These are phyloP conservation scores for Verticillium zaregamsianum DNA, from an alignment of 2,329 filamentous ascomycete genomes.

Conservation along the genomic window DNA sequence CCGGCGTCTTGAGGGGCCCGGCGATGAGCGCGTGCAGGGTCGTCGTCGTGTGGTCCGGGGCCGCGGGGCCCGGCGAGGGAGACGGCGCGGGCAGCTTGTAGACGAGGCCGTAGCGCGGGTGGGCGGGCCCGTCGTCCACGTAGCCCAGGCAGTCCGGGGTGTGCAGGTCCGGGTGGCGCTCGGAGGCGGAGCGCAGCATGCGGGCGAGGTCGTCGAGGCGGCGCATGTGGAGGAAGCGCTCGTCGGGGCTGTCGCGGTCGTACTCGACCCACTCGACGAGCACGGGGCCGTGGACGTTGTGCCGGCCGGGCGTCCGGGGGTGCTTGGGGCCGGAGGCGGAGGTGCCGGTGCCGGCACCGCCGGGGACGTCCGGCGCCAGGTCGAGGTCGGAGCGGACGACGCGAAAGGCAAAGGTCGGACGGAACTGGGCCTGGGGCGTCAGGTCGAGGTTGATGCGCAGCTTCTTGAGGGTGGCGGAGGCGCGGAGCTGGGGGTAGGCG, in stretches of 20 bases:
- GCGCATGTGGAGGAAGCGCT: constrained; percentile 36
- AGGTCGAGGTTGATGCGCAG: constrained; percentile 42
- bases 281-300: constrained; percentile 29
- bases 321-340: constrained; percentile 15
- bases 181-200: constrained; percentile 41
- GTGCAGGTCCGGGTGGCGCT: constrained; percentile 40
- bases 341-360: constrained; percentile 9
- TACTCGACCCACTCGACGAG: constrained; percentile 42
- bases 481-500: constrained; percentile 36
- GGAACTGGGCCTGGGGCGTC: constrained; percentile 33
- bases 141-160: constrained; percentile 44
- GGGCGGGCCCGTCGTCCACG: constrained; percentile 31
- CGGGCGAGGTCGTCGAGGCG: constrained; percentile 41
- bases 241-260: constrained; percentile 35
- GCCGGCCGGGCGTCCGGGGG: constrained; percentile 20
- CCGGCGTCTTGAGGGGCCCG: constrained; percentile 35
- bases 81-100: constrained; percentile 19
- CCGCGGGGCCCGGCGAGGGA: neutral
- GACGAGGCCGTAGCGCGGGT: constrained; percentile 37
- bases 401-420: constrained; percentile 36
- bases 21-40: constrained; percentile 34
- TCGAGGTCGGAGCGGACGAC: constrained; percentile 28
- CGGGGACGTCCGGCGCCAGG: constrained; percentile 5
- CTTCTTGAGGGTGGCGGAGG: constrained; percentile 39
- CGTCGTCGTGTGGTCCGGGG: constrained; percentile 10